Base-by-base conservation (phyloP, 768 basidiomycete species). In the Candolleomyces eurysporus region DNA sequence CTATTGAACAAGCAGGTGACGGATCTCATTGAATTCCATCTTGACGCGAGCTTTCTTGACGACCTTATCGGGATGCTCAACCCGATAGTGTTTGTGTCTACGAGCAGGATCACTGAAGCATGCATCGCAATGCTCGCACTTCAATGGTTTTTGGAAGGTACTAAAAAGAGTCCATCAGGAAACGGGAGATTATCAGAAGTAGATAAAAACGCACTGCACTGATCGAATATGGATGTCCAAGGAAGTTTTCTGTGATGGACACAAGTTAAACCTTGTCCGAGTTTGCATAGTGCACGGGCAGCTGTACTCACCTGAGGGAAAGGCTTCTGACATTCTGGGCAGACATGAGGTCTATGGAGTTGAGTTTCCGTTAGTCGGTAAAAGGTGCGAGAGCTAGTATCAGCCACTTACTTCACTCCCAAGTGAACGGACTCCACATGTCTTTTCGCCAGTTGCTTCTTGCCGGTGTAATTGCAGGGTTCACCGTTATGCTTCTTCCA, bases 361-460 rank as follows among this genome's bases (percentile, higher is more conserved):
- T 26, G 4, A 26, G 26, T 26, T 26, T 26, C 26, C 26, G 26
- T 26, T 26, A 26, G 26, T 26, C 26, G 26, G 26, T 26, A 26
- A 26, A 26, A 26, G 26, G 26, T 26, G 26, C 26, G 26, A 26
- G 4, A 26, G 26, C 26, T 26, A 26, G 26, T 26, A 61, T 46
- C 17, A 52, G 22, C 21, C n/a, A 67, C 84, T 62, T 62, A 85
- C 88, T 83, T 85, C 65, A 83, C 77, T 55, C 81, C 78, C 50
- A 90, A 69, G 67, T 89, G 88, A 14, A 81, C 83, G 9, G 83
- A 82, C 70, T 86, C 80, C 51, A 90, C 78, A 69, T 90, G 88
- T 30, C 88, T 79, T 70, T 88, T 88, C 61, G 89, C 84, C 48
- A 87, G 77, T 68, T 88, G 87, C 70, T 85, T 87, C 49, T 66